phyloP scores from a whole-genome alignment of 164 flowering plant species.

The Macadamia integrifolia region DNA sequence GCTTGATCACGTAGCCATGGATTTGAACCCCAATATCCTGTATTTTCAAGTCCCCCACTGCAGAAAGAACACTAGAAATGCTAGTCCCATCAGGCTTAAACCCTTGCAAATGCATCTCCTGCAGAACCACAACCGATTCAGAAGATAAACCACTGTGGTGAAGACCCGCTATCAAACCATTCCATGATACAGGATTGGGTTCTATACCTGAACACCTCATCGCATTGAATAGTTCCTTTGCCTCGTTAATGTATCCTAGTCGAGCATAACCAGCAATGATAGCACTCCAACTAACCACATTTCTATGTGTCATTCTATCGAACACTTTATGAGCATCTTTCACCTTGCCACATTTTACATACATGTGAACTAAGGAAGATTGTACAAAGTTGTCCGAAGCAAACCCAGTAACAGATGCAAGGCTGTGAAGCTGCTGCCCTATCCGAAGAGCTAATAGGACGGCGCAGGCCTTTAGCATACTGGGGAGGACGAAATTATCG shows the following conservation, averaged over 20 bases:
- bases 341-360: slow-evolving; percentile 62
- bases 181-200: slow-evolving; percentile 50
- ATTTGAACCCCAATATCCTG: slow-evolving; percentile 42
- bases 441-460: too few relatives aligned
- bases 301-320: slow-evolving; percentile 46
- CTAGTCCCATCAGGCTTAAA: slow-evolving; percentile 55
- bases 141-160: slow-evolving; percentile 34
- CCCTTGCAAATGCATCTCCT: slow-evolving; percentile 17
- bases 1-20: slow-evolving; percentile 56
- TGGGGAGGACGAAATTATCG: too few relatives aligned
- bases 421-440: too few relatives aligned
- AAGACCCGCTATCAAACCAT: slow-evolving; percentile 66
- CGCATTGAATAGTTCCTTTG: slow-evolving; percentile 50
- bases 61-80: slow-evolving; percentile 68
- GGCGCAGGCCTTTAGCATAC: too few relatives aligned
- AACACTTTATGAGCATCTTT: slow-evolving; percentile 38
- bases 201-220: slow-evolving; percentile 46
- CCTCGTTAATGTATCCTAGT: slow-evolving; percentile 5
- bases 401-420: too few relatives aligned
- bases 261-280: slow-evolving; percentile 66
- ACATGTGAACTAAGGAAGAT: slow-evolving; percentile 33
- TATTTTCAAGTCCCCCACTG: slow-evolving; percentile 10
- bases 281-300: slow-evolving; percentile 84
- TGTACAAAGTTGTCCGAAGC: too few relatives aligned
- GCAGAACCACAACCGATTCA: slow-evolving; percentile 26